Percentiles rank a stretch among this genome's conserved stretches.
These are phyloP conservation scores for Trifolium repens DNA, from an alignment of 306 rosid genomes.

Conservation along the genomic window DNA sequence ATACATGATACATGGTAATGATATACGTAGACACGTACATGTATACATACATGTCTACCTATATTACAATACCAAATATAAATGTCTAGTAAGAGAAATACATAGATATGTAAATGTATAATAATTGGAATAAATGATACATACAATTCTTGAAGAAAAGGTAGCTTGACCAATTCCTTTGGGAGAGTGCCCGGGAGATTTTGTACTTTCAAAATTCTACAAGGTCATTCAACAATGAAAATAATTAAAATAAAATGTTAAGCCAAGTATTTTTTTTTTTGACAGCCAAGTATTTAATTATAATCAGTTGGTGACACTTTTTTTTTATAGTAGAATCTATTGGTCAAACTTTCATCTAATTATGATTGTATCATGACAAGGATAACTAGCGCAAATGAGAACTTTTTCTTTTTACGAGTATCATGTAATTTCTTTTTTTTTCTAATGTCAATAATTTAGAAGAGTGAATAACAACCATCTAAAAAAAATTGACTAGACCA, in stretches of 20 bases:
- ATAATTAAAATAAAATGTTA: neutral
- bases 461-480: too few relatives aligned
- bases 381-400: too few relatives aligned
- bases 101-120: neutral
- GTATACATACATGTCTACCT: neutral
- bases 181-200: conserved; percentile 57
- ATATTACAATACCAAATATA: neutral
- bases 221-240: neutral
- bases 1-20: neutral
- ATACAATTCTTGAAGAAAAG: conserved; percentile 53
- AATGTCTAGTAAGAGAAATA: neutral
- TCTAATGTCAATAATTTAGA: too few relatives aligned
- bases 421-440: too few relatives aligned
- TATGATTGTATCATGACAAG: neutral
- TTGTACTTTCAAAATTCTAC: conserved; percentile 48
- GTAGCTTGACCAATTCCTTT: conserved; percentile 40
- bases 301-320: neutral
- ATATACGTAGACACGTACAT: neutral
- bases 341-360: neutral
- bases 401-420: too few relatives aligned
- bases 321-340: too few relatives aligned
- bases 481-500: too few relatives aligned
- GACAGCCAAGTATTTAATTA: neutral
- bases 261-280: neutral
- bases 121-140: conserved; percentile 17